These are phyloP conservation scores for Ailanthus altissimus DNA, from an alignment of 345 rosid species.

Conservation along the genomic window DNA sequence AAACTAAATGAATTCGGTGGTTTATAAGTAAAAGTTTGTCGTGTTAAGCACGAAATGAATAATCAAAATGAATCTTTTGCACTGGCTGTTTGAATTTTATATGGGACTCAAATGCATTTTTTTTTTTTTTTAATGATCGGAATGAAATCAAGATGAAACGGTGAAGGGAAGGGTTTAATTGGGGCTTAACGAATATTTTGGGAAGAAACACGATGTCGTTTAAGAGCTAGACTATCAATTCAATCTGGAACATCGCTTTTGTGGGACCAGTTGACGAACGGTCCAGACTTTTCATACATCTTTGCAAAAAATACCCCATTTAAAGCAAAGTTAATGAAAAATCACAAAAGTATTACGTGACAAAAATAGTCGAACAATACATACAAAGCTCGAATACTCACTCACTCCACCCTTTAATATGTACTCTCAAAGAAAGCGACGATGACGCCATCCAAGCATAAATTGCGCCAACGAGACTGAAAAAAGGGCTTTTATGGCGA, in stretches of 20 bases:
- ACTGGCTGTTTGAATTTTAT: not conserved
- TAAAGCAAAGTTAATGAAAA: not conserved
- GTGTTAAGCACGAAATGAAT: conserved; percentile 28
- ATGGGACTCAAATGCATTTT: not conserved
- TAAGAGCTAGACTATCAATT: not conserved
- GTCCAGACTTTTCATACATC: not conserved
- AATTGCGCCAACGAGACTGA: not conserved
- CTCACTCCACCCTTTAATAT: too few relatives aligned
- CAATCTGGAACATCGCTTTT: not conserved
- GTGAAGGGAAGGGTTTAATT: conserved; percentile 17
- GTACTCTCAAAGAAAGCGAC: too few relatives aligned
- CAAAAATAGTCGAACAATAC: too few relatives aligned
- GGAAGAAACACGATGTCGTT: conserved; percentile 9
- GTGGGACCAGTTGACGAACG: not conserved
- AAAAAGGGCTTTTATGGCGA: conserved; percentile 28
- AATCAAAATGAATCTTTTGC: not conserved
- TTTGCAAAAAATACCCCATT: not conserved
- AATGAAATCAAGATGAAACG: not conserved
- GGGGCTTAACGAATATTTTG: conserved; percentile 1
- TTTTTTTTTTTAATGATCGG: not conserved
- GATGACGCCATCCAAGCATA: not conserved
- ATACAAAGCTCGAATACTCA: too few relatives aligned
- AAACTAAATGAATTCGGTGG: not conserved
- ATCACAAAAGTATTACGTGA: too few relatives aligned
- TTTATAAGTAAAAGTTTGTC: conserved; percentile 4